Conservation (phyloP, 2,329 filamentous ascomycete species). For the Westerdykella sp. region DNA sequence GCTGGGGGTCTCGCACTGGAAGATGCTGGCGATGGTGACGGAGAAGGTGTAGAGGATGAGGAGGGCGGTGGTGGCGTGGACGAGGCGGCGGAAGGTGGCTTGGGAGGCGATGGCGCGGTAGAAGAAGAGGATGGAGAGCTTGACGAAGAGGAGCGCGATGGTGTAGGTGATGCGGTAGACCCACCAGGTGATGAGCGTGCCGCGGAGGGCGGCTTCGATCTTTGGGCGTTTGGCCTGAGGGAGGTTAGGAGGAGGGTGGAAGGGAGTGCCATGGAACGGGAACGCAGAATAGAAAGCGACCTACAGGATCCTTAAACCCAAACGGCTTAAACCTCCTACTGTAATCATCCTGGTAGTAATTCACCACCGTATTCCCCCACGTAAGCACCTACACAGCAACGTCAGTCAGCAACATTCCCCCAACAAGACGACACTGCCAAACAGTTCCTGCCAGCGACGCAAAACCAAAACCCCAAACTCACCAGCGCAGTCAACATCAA, state of each 20-base stretch:
- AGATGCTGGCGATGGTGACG: constrained; percentile 22
- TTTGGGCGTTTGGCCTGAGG: constrained; percentile 24
- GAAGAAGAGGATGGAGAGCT: constrained; percentile 23
- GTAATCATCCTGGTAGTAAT: constrained; percentile 30
- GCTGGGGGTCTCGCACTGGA: constrained; percentile 29
- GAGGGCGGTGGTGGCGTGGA: constrained; percentile 26
- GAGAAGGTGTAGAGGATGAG: constrained; percentile 27
- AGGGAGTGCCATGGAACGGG: neutral
- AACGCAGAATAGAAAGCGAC: neutral
- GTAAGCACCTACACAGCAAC: constrained; percentile 21
- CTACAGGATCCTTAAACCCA: constrained; percentile 24
- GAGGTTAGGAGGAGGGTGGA: constrained; percentile 6
- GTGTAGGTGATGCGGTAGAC: constrained; percentile 29
- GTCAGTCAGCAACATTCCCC: constrained; percentile 13
- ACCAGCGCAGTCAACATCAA: constrained; percentile 31
- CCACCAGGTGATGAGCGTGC: constrained; percentile 30
- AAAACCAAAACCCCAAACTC: constrained; percentile 3
- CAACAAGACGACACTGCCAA: neutral
- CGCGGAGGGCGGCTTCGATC: constrained; percentile 18
- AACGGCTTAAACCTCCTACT: constrained; percentile 21
- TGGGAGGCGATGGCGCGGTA: constrained; percentile 33
- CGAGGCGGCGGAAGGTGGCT: constrained; percentile 23
- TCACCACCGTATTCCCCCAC: constrained; percentile 33
- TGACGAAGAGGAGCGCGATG: constrained; percentile 16
- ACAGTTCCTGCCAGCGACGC: too few relatives aligned